Evolutionary conservation across 2,329 filamentous ascomycete species (phyloP), one percentile per base, ranked within the genome.

Genomic region (Huntiella bhutanensis): DNA sequence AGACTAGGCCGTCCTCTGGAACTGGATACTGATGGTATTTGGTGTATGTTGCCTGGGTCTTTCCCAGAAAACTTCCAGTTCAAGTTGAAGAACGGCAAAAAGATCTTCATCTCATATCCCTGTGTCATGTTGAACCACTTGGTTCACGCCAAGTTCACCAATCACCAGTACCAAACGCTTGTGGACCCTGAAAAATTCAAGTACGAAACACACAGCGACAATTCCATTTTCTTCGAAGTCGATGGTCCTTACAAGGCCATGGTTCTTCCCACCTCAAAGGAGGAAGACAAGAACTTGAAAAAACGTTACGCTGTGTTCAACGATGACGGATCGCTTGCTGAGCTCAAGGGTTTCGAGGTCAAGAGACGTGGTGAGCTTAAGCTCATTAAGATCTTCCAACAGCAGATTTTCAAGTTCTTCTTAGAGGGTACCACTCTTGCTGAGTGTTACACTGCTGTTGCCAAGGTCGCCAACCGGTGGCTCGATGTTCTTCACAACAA

Each of bases 281-380:
- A 98, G 59, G 91, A 96, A 61, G 88, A 96, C 66, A 98, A 96
- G 68, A 98, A 98, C 62, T 69, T 98, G 72, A 98, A 98, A 68
- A 98, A 98, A 65, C 78, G 91, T 57, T 98, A 98, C 59, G 91
- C 92, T 36, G 91, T 98, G 3, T 98, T 98, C 73, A 98, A 98
- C 57, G 83, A 96, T 51, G 91, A 98, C 56, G 91, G 92, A 35
- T 93, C 80, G 60, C 69, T 98, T 45, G 91, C 91, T 11, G 91
- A 98, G 59, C 62, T 98, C 57, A 98, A 98, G 58, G 91, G 91
- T 4, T 98, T 98, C 57, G 91, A 98, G 57, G 79, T 98, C 53
- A 98, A 98, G 68, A 80, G 91, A 59, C 75, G 91, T 73, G 91
- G 91, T 68, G 91, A 98, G 64, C 67, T 98, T 54, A 98, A 98